phyloP scores from a whole-genome alignment of 2,329 filamentous ascomycete genomes.

The Hypoxylon sp. region DNA sequence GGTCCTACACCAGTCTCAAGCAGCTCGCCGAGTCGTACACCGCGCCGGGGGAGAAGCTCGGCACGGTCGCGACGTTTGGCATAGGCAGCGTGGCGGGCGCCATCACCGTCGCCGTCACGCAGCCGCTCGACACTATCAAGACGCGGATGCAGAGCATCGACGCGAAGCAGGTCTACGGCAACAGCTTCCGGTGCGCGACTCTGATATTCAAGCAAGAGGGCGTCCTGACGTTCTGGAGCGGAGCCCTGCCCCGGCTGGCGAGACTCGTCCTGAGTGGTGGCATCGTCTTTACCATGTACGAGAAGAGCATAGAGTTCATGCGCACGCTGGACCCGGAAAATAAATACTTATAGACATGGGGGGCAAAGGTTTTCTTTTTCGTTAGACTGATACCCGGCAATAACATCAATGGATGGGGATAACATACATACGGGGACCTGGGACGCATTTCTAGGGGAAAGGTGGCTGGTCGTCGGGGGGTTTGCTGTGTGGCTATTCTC shows the following conservation, averaged over 20 bases:
- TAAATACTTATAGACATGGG: slow-evolving; percentile 73
- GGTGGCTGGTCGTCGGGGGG: background rate
- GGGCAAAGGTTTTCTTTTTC: slow-evolving; percentile 15
- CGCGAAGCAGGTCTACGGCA: slow-evolving; percentile 81
- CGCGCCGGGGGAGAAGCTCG: slow-evolving; percentile 93
- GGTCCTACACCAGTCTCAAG: slow-evolving; percentile 87
- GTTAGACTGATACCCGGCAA: slow-evolving; percentile 38
- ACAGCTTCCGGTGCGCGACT: slow-evolving; percentile 82
- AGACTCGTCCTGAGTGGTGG: slow-evolving; percentile 90
- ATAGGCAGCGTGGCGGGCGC: slow-evolving; percentile 89
- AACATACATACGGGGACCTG: slow-evolving; percentile 5
- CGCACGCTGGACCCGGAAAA: slow-evolving; percentile 81
- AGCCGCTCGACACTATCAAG: slow-evolving; percentile 91
- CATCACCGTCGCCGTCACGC: slow-evolving; percentile 84
- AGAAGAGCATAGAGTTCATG: slow-evolving; percentile 94
- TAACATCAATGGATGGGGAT: too few relatives aligned
- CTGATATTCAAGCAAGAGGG: slow-evolving; percentile 91
- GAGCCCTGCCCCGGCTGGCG: slow-evolving; percentile 84
- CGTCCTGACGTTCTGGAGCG: slow-evolving; percentile 90
- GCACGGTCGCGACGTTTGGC: slow-evolving; percentile 85
- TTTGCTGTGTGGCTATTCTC: background rate
- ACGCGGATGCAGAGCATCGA: slow-evolving; percentile 98
- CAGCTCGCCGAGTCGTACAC: slow-evolving; percentile 93
- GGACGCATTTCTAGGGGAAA: background rate
- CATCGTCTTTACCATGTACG: slow-evolving; percentile 98